Percentiles rank a stretch among this genome's conserved stretches.
These are phyloP conservation scores for Silene coronaria DNA, from an alignment of 179 eudicot genomes.

Conservation along the genomic window DNA sequence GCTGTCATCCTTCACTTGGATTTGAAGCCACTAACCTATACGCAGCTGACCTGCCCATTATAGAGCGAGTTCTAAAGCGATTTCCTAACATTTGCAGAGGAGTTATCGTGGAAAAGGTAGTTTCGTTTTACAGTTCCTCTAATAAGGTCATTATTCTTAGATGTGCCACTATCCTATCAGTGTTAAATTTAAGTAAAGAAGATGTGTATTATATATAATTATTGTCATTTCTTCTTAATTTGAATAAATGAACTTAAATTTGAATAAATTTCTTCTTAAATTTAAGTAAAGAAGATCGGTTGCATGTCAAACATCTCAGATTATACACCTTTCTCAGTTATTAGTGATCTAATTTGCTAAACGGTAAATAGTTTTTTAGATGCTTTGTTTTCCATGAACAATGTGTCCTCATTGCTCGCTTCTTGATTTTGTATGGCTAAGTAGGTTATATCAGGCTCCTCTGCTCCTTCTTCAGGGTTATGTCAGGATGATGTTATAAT, in stretches of 20 bases:
- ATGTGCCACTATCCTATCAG: background rate
- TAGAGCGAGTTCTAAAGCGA: background rate
- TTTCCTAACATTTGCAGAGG: constrained; percentile 17
- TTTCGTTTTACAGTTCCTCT: background rate
- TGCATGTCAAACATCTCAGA: no score
- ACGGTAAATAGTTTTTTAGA: background rate
- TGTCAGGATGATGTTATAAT: background rate
- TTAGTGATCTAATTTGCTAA: background rate
- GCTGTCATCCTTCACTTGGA: constrained; percentile 9
- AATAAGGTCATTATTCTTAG: background rate
- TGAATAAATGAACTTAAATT: no score
- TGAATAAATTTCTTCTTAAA: no score
- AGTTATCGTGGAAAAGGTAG: constrained; percentile 20
- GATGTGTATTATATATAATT: background rate
- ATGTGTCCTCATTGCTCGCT: background rate
- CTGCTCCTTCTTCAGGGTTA: constrained; percentile 9
- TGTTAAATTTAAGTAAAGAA: background rate
- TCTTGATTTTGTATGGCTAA: background rate
- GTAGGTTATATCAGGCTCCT: constrained; percentile 2
- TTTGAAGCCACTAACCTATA: constrained; percentile 6
- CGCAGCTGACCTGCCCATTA: constrained; percentile 2
- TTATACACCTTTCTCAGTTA: background rate
- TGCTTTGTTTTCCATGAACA: background rate
- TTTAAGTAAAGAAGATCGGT: no score
- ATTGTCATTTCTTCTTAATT: no score